Evolutionary conservation across 176 grass and related monocot species (phyloP), one percentile per base, ranked within the genome.

Genomic region (Oryza coarctata): DNA sequence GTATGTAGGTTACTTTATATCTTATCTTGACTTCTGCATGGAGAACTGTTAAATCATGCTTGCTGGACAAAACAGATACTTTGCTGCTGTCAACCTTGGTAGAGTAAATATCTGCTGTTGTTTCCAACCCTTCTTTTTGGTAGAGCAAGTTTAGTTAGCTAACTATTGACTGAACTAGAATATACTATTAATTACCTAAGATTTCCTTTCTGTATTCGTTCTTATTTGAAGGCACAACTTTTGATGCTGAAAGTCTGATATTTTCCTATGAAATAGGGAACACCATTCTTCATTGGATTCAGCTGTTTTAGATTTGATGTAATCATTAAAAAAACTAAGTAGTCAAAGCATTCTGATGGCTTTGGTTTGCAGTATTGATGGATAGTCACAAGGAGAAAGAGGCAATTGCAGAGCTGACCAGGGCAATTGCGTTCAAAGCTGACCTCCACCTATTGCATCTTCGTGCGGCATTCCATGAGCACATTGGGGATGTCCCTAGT

Each of bases 331-430:
- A n/a, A 25, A 25, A 25, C n/a, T 9, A 9, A 60, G 45, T 84
- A 28, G 30, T 12, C 63, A 34, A 61, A 45, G 61, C 12, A 32
- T 62, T 82, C 7, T 64, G 3, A 64, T 86, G 20, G 64, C 75
- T 81, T 84, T 41, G 25, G 30, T 84, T 79, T 34, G 45, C 83
- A 94, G 94, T 97, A 31, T 83, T 97, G 36, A 97, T 97, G 94
- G 94, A 97, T 50, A 89, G 90, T 80, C 92, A 94, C 85, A 92
- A 94, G 83, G 94, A 94, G 75, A 88, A 91, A 47, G 92, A 94
- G 18, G 94, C 92, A 68, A 92, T 97, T 84, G 78, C 89, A 33
- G 94, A 97, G 83, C 83, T 97, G 29, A 89, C 90, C 20, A 79
- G 60, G 26, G 94, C 92, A 11, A 94, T 97, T 34, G 62, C 90